Percentiles rank a stretch among this genome's conserved stretches.
Conservation (phyloP, 371 early-diverging fungal genomes). For the Mortierella sp. region DNA sequence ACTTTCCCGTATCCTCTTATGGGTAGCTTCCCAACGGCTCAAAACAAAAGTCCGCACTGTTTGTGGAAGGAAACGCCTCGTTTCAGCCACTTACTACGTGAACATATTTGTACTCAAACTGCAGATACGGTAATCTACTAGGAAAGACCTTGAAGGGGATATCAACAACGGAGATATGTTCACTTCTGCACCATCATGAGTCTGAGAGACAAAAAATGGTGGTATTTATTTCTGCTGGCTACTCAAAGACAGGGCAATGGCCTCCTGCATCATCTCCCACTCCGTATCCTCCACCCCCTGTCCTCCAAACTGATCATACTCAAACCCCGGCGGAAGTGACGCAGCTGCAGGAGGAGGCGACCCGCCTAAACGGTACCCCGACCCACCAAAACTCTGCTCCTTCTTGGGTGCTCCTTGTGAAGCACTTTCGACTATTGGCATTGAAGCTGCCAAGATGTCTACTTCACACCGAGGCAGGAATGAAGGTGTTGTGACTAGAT, state of each 20-base stretch:
- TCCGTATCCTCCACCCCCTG: conserved; percentile 24
- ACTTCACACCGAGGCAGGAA: conserved; percentile 47
- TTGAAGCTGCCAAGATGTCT: conserved; percentile 30
- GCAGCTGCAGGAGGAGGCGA: conserved; percentile 12
- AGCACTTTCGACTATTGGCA: conserved; percentile 17
- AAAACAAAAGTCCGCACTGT: conserved; percentile 7
- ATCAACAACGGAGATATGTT: too few relatives aligned
- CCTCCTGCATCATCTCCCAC: conserved; percentile 53
- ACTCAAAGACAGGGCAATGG: conserved; percentile 39
- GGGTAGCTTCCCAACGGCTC: not conserved
- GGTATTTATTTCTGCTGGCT: not conserved
- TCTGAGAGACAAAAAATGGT: not conserved
- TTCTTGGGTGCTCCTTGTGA: not conserved
- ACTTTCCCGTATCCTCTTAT: not conserved
- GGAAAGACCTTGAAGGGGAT: too few relatives aligned
- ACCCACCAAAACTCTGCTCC: conserved; percentile 32
- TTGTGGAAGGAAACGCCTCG: not conserved
- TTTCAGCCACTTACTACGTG: not conserved
- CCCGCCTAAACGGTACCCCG: conserved; percentile 50
- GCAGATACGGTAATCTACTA: too few relatives aligned
- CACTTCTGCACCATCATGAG: not conserved
- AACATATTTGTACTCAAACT: not conserved
- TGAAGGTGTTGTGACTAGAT: conserved; percentile 24
- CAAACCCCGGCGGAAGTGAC: conserved; percentile 23
- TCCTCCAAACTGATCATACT: conserved; percentile 1